Percentiles rank a stretch among this genome's conserved stretches.
Evolutionary conservation across 352 stramenopile genomes (phyloP).

Genomic region (Globisporangium acanthophoron): DNA sequence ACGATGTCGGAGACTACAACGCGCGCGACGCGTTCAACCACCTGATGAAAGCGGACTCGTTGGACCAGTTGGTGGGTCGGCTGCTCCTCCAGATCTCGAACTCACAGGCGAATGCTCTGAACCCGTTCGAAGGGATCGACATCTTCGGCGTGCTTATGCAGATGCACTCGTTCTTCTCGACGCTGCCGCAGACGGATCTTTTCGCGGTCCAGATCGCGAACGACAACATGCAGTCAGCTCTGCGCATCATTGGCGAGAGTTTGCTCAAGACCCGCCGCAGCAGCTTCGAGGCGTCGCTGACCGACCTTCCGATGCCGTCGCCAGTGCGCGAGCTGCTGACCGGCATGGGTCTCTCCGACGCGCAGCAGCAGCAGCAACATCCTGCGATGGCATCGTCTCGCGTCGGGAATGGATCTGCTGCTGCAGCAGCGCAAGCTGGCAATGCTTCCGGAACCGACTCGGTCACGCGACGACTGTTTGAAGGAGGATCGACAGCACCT

Average conservation of each 20-base stretch:
- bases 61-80: slow-evolving; percentile 73
- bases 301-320: slow-evolving; percentile 53
- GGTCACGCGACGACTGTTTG: slow-evolving; percentile 53
- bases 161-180: slow-evolving; percentile 85
- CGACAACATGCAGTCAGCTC: slow-evolving; percentile 64
- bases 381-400: slow-evolving; percentile 5
- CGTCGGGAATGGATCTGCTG: not conserved
- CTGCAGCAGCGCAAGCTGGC: not conserved
- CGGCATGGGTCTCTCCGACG: slow-evolving; percentile 26
- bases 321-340: slow-evolving; percentile 43
- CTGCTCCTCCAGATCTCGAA: slow-evolving; percentile 64
- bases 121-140: slow-evolving; percentile 74
- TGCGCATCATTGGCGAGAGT: slow-evolving; percentile 63
- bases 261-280: slow-evolving; percentile 43
- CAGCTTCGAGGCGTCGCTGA: slow-evolving; percentile 53
- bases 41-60: slow-evolving; percentile 66
- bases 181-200: slow-evolving; percentile 50
- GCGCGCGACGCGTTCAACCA: slow-evolving; percentile 61
- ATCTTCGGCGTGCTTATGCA: slow-evolving; percentile 82
- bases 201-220: slow-evolving; percentile 71
- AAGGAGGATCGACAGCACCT: slow-evolving; percentile 8
- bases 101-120: slow-evolving; percentile 45
- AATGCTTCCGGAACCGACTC: slow-evolving; percentile 11
- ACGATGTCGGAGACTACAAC: slow-evolving; percentile 79
- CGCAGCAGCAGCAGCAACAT: slow-evolving; percentile 10